Percentiles rank a stretch among this genome's conserved stretches.
Conservation (phyloP, 352 stramenopile species). For the Aphanomyces astaci region DNA sequence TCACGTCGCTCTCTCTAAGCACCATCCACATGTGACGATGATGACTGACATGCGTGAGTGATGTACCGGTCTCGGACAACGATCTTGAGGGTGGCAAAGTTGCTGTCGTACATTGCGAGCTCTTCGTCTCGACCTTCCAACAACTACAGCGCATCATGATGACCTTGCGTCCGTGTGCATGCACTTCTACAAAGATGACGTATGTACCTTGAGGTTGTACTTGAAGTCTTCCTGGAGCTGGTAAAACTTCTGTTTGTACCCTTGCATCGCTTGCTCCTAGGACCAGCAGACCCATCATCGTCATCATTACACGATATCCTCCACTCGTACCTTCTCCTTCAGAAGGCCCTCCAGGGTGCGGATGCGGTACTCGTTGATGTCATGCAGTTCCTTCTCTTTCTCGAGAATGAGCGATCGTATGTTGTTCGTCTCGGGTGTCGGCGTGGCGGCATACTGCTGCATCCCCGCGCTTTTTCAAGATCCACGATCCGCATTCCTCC, state of each 20-base stretch:
- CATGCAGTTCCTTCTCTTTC: slow-evolving; percentile 88
- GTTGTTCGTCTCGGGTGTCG: slow-evolving; percentile 24
- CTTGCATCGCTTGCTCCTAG: slow-evolving; percentile 35
- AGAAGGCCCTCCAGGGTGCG: slow-evolving; percentile 65
- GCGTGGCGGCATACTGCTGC: background rate
- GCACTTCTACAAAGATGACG: no score
- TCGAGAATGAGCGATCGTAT: slow-evolving; percentile 83
- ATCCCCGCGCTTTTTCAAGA: slow-evolving; percentile 15
- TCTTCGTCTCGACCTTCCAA: slow-evolving; percentile 87
- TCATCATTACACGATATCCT: background rate
- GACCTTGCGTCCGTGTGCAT: background rate
- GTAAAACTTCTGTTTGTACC: slow-evolving; percentile 64
- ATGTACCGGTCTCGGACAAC: slow-evolving; percentile 55
- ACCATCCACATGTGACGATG: background rate
- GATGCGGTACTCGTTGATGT: slow-evolving; percentile 90
- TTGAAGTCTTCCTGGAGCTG: slow-evolving; percentile 91
- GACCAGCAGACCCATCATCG: background rate
- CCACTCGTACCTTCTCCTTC: slow-evolving; percentile 54
- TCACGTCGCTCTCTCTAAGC: slow-evolving; percentile 41
- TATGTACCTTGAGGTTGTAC: slow-evolving; percentile 87
- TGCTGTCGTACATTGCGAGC: slow-evolving; percentile 78
- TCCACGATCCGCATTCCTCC: background rate
- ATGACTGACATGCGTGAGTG: slow-evolving; percentile 1
- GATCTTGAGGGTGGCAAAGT: slow-evolving; percentile 70
- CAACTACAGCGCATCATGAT: slow-evolving; percentile 29